Base-by-base conservation (phyloP, 2,329 filamentous ascomycete species). In the Hymenoscyphus scutula region DNA sequence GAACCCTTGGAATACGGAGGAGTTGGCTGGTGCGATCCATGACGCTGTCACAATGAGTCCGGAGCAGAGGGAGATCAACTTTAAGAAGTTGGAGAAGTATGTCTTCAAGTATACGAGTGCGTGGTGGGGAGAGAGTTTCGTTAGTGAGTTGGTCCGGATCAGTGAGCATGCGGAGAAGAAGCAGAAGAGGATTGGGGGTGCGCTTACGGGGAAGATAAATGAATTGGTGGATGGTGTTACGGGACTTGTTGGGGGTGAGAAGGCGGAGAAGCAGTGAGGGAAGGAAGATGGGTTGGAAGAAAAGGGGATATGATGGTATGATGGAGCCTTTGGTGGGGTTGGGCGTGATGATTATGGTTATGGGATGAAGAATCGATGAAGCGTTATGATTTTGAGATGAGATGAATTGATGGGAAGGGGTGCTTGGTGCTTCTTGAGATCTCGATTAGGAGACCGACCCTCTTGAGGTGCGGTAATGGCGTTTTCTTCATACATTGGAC, bases 1-100 rank as follows among this genome's bases (percentile, higher is more conserved):
- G 73, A 99, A 99, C 77, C 95, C 95, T 0, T 99, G 95, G 95
- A 98, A 98, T 76, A 97, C 93, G 0, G 93, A 97, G 74, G 94
- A 98, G 76, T 81, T 98, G 41, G 93, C 94, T 48, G 91, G 92
- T 71, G 91, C 93, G 5, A 93, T 98, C 69, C 90, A 97, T 76
- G 92, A 97, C 68, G 92, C 94, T n/a, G 92, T 98, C 53, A 97
- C 93, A 60, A 97, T 98, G 92, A 89, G 89, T 59, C 87, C 92
- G 19, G 93, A 97, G 77, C 90, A 95, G 78, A 87, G 92, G 59
- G 87, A 89, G 64, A 81, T 88, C 62, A 97, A 97, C 77, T 97
- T 91, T 79, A 86, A 89, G 74, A 97, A 97, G 77, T 82, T 99
- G 63, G 90, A 95, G 74, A 91, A 91, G 77, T 98, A 98, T 74